Percentiles rank a stretch among this genome's conserved stretches.
phyloP scores from a whole-genome alignment of 73 alveolate species.

The Paramecium biaurelia region DNA sequence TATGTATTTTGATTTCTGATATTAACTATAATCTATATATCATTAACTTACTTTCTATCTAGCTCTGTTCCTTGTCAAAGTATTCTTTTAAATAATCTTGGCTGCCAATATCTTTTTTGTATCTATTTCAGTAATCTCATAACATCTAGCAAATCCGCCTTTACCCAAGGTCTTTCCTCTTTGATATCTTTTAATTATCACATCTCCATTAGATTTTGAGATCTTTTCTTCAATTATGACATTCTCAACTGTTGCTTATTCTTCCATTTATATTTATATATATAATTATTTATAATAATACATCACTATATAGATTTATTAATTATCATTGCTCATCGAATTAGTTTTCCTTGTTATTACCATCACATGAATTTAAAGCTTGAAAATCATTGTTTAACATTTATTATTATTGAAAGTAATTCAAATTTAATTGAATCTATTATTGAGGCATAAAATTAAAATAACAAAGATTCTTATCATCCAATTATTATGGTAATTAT shows the following conservation, averaged over 20 bases:
- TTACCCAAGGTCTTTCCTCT: conserved; percentile 89
- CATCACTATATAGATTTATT: background rate
- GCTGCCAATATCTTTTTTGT: conserved; percentile 83
- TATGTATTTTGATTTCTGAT: conserved; percentile 94
- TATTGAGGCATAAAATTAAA: background rate
- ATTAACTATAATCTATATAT: conserved; percentile 69
- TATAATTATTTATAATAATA: background rate
- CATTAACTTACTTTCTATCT: conserved; percentile 81
- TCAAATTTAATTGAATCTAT: background rate
- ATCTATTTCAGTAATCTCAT: conserved; percentile 86
- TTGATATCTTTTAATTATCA: conserved; percentile 74
- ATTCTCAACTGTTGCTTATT: conserved; percentile 49
- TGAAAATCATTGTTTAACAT: background rate
- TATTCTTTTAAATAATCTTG: conserved; percentile 89
- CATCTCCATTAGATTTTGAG: conserved; percentile 73
- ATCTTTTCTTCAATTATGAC: conserved; percentile 76
- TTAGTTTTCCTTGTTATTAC: background rate
- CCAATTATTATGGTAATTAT: background rate
- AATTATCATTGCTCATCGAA: background rate
- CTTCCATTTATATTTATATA: conserved; percentile 8
- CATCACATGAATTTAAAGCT: background rate
- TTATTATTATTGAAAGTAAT: background rate
- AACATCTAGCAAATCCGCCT: conserved; percentile 98
- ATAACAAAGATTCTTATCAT: background rate
- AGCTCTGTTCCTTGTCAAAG: conserved; percentile 91